Evolutionary conservation across 1,139 yeast genomes (phyloP), one percentile per base, ranked within the genome.

Genomic region (Yamadazyma buinensis): DNA sequence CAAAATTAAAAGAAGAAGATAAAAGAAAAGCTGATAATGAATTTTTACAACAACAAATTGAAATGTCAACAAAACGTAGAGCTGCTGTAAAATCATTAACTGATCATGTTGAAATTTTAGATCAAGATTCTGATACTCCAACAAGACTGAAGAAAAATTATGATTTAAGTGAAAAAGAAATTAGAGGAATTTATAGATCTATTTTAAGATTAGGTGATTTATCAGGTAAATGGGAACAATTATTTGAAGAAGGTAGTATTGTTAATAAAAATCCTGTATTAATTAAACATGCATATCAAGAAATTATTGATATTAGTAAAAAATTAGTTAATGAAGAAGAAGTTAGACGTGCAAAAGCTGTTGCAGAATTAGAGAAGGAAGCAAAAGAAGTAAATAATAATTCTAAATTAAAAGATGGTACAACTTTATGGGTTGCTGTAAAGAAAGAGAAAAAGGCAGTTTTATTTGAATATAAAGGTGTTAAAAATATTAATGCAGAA

Each of bases 401-500:
- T 28, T 52, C 55, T 15, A 51, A 54, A 24, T 51, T 62, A 14
- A 62, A 59, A 36, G 72, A 71, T 18, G 56, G 67, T 3, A 57
- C 55, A 57, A 75, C 59, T 30, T 76, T 55, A 49, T 77, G 67
- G 78, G 74, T 46, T 47, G 78, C 62, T 52, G 82, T 64, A 69
- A 82, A 63, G 80, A 81, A 63, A 83, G 94, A 64, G 74, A 86
- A 64, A 57, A 86, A 84, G 56, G 97, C 97, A 0, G 84, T 88
- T 17, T 61, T 92, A 38, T 88, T 94, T 60, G 95, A 87, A 49
- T 88, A 82, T 57, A 84, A 81, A 38, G 95, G 92, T 20, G 95
- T 90, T 28, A 85, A 86, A 56, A 84, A 83, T 45, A 66, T 94
- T 48, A 94, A 94, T 62, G 98, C 98, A 0, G 98, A 94, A 56